These are phyloP conservation scores for Vitis riparia DNA, from an alignment of 164 flowering plant species.

Conservation along the genomic window DNA sequence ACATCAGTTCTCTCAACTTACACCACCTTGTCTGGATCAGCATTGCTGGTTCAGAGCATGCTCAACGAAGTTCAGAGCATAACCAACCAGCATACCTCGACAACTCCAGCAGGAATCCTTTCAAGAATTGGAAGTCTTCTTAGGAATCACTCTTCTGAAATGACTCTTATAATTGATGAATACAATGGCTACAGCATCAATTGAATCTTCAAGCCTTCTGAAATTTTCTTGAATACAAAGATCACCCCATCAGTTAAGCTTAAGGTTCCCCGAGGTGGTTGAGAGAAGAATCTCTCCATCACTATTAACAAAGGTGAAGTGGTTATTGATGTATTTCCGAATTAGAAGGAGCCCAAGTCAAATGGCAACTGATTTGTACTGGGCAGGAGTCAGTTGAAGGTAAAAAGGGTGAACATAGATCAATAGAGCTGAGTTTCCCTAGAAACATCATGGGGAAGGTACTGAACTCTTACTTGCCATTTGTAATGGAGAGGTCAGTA, in stretches of 20 bases:
- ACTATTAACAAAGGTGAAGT: constrained; percentile 5
- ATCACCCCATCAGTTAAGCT: neutral
- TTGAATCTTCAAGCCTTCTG: constrained; percentile 11
- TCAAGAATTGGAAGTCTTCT: constrained; percentile 7
- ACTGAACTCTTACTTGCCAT: constrained; percentile 11
- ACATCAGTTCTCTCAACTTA: too few relatives aligned
- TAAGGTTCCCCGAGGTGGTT: neutral
- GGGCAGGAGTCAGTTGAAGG: neutral
- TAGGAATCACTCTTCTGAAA: constrained; percentile 2
- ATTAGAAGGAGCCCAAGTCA: constrained; percentile 3
- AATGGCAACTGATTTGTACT: constrained; percentile 7
- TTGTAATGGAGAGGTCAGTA: constrained; percentile 5
- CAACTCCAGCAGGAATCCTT: constrained; percentile 5
- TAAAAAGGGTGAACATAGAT: constrained; percentile 2
- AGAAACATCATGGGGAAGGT: constrained; percentile 11
- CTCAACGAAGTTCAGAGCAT: constrained; percentile 10
- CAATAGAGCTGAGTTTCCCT: constrained; percentile 8
- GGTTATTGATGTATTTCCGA: constrained; percentile 1
- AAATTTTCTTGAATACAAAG: constrained; percentile 4
- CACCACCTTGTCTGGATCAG: neutral
- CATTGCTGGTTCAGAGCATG: constrained; percentile 12
- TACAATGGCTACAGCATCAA: constrained; percentile 2
- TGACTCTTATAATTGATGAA: constrained; percentile 9
- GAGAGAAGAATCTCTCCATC: constrained; percentile 5
- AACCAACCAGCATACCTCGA: constrained; percentile 12